Evolutionary conservation across 805 yeast genomes (phyloP), one percentile per base, ranked within the genome.

Genomic region (Ogataea saltuana): DNA sequence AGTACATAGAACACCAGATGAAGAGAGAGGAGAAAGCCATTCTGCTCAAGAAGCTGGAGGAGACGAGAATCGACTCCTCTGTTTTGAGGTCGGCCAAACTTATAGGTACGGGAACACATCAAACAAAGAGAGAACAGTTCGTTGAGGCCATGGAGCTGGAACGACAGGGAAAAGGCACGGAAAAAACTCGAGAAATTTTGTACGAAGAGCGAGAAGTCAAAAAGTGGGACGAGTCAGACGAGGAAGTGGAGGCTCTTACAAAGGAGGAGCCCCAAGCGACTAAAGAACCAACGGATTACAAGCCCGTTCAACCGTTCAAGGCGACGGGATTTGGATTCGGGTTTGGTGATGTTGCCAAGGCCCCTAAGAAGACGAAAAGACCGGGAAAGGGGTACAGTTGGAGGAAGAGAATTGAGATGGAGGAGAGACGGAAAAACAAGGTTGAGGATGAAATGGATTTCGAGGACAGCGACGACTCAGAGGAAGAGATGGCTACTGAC

Each of bases 1-100:
- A 91, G 64, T 91, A 88, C 63, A 88, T 91, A 28, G 95, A 89
- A 45, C 95, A 87, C 65, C 97, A 89, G 61, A 59, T 89, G 54
- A 85, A 84, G 56, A 71, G 95, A 59, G 96, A 91, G 61, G 98
- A 91, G 65, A 86, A 86, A 63, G 85, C 85, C 53, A 75, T 76
- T 3, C 69, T 91, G 41, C 68, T 91, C 32, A 81, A 83, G 50
- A 89, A 88, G 61, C 70, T 91, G 31, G 75, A 83, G 39, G 75
- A 73, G 20, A 78, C 87, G 1, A 72, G 75, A 44, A 74, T 91
- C 35, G 96, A 90, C 58, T 80, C 96, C 0, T 67, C 82, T 0
- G 54, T 79, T 10, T 69, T 88, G 50, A 81, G 78, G 19, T 82
- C 93, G 26, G 78, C 95, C 16, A 89, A 88, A 58, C 72, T 75